Evolutionary conservation across 192 early-diverging fungal genomes (phyloP).

Genomic region (Allomyces arbusculus): DNA sequence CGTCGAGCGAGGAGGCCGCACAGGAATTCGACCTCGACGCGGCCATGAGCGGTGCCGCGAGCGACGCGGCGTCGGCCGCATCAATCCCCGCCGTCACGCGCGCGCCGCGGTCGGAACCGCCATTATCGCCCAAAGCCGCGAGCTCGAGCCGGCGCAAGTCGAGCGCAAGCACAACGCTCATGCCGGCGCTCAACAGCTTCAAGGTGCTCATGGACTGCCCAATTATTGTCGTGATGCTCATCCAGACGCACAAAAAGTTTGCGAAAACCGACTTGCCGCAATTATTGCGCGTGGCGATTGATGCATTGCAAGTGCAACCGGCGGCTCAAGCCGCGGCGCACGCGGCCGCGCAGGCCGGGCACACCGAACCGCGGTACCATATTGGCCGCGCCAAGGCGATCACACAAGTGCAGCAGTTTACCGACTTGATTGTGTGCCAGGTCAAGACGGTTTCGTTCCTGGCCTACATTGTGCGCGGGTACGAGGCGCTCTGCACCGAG

Average conservation of each 20-base stretch:
- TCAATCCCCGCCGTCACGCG: conserved; percentile 14
- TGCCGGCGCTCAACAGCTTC: conserved; percentile 63
- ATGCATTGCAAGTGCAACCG: conserved; percentile 38
- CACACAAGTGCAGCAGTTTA: neutral
- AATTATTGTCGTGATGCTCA: conserved; percentile 87
- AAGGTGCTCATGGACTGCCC: conserved; percentile 97
- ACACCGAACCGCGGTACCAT: neutral
- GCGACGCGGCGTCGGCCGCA: conserved; percentile 13
- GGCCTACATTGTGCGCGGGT: conserved; percentile 79
- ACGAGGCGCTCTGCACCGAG: conserved; percentile 40
- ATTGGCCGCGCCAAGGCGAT: neutral
- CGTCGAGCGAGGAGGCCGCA: conserved; percentile 24
- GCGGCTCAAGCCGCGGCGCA: conserved; percentile 11
- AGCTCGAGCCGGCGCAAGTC: conserved; percentile 28
- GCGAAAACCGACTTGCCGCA: conserved; percentile 57
- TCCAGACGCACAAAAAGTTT: conserved; percentile 70
- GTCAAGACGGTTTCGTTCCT: conserved; percentile 79
- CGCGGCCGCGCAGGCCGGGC: conserved; percentile 18
- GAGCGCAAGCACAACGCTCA: conserved; percentile 39
- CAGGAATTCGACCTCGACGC: conserved; percentile 2
- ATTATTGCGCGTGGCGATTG: conserved; percentile 76
- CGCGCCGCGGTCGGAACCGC: conserved; percentile 38
- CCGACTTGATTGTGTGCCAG: conserved; percentile 1
- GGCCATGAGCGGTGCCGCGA: neutral
- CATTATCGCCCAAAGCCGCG: conserved; percentile 44